Percentiles rank a stretch among this genome's conserved stretches.
phyloP scores from a whole-genome alignment of 2,329 filamentous ascomycete species.

The Phaeosphaeriaceae sp. region DNA sequence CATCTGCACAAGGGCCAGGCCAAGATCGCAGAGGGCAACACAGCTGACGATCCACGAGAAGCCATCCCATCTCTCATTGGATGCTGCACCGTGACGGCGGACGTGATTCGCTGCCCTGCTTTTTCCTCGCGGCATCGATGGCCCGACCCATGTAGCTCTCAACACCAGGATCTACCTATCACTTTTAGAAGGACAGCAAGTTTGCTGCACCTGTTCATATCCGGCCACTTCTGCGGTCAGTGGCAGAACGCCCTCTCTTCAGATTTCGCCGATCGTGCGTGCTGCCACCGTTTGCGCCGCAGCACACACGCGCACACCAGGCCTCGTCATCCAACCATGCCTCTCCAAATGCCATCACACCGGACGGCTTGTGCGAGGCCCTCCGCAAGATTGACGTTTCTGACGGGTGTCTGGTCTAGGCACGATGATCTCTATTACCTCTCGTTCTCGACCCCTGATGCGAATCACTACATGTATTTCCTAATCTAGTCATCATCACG shows the following conservation, averaged over 20 bases:
- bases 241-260: constrained; percentile 19
- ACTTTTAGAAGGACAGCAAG: constrained; percentile 21
- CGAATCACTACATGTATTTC: constrained; percentile 14
- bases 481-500: constrained; percentile 6
- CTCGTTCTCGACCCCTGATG: constrained; percentile 8
- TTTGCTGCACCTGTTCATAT: constrained; percentile 30
- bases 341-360: constrained; percentile 11
- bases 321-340: constrained; percentile 23
- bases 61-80: constrained; percentile 26
- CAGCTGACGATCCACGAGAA: constrained; percentile 27
- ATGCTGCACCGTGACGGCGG: background rate
- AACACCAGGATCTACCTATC: constrained; percentile 27
- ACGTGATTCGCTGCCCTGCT: constrained; percentile 40
- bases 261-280: constrained; percentile 21
- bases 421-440: constrained; percentile 9
- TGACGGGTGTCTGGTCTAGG: constrained; percentile 10
- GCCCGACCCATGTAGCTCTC: constrained; percentile 16
- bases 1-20: constrained; percentile 28
- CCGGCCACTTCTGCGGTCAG: constrained; percentile 27
- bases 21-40: constrained; percentile 37
- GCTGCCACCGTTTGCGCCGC: constrained; percentile 16
- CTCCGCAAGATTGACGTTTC: constrained; percentile 8
- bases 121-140: constrained; percentile 14
- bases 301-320: constrained; percentile 23
- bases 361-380: constrained; percentile 15